phyloP scores from a whole-genome alignment of 768 basidiomycete species.

The Baorangia bicolor region DNA sequence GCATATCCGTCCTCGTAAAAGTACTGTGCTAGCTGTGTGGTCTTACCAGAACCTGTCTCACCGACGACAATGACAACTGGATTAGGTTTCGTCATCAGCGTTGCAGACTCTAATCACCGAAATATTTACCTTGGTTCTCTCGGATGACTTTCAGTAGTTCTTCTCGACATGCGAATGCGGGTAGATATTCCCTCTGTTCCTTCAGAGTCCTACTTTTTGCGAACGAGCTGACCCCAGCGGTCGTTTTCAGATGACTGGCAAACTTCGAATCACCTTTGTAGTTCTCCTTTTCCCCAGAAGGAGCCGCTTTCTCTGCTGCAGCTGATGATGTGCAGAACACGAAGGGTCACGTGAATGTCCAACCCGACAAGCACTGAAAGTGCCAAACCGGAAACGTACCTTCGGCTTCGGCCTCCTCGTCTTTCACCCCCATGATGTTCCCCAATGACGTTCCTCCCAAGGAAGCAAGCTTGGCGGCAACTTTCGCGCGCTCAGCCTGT shows the following conservation, averaged over 20 bases:
- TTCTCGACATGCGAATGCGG: constrained; percentile 96
- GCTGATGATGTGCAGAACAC: constrained; percentile 44
- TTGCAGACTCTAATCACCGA: too few species aligned
- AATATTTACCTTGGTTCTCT: constrained; percentile 84
- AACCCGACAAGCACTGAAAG: constrained; percentile 44
- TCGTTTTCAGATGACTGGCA: constrained; percentile 85
- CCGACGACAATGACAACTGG: constrained; percentile 92
- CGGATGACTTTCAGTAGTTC: constrained; percentile 84
- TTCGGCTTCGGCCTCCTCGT: constrained; percentile 90
- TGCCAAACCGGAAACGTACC: constrained; percentile 51
- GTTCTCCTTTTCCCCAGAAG: constrained; percentile 55
- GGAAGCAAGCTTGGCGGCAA: constrained; percentile 91
- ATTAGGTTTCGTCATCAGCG: not conserved
- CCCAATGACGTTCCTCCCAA: constrained; percentile 93
- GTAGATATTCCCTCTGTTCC: constrained; percentile 94
- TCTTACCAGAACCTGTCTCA: constrained; percentile 99
- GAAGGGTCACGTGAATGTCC: constrained; percentile 77
- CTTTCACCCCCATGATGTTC: constrained; percentile 96
- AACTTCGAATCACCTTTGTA: constrained; percentile 97
- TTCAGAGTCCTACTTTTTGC: constrained; percentile 81
- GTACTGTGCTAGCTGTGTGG: constrained; percentile 94
- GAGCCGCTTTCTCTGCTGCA: constrained; percentile 46
- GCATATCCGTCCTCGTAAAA: constrained; percentile 98
- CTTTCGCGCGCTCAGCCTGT: constrained; percentile 93
- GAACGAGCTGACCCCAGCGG: constrained; percentile 77